These are phyloP conservation scores for Cercospora brassicicola DNA, from an alignment of 2,329 filamentous ascomycete genomes.

Conservation along the genomic window DNA sequence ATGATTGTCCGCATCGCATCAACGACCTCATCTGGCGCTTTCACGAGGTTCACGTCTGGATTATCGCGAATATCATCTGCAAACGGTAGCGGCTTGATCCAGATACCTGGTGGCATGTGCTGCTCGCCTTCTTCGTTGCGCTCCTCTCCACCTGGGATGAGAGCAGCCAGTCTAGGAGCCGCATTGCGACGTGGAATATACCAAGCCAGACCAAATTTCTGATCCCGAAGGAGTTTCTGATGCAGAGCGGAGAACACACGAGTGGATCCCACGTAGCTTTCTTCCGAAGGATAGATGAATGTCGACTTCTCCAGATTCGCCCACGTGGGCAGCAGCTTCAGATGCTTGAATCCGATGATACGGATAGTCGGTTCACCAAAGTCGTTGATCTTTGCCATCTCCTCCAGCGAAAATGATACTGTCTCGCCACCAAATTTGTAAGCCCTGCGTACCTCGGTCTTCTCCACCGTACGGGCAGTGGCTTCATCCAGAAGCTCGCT, in stretches of 20 bases:
- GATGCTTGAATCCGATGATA: constrained; percentile 90
- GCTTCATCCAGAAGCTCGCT: constrained; percentile 77
- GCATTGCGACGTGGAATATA: constrained; percentile 80
- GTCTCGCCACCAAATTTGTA: constrained; percentile 95
- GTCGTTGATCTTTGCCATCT: constrained; percentile 72
- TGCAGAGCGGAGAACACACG: constrained; percentile 89
- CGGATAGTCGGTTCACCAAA: constrained; percentile 82
- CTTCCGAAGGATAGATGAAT: constrained; percentile 92
- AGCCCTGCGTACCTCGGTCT: constrained; percentile 80
- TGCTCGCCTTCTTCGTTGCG: constrained; percentile 67
- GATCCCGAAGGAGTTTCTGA: constrained; percentile 75
- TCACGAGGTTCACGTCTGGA: constrained; percentile 60
- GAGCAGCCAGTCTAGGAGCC: constrained; percentile 73
- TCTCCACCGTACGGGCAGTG: constrained; percentile 73
- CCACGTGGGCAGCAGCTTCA: constrained; percentile 74
- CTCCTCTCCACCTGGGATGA: constrained; percentile 72
- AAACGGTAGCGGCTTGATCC: constrained; percentile 84
- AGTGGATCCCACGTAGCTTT: constrained; percentile 84
- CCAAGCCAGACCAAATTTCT: constrained; percentile 87
- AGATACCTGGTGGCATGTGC: constrained; percentile 77
- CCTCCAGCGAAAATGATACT: constrained; percentile 80
- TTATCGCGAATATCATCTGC: constrained; percentile 81
- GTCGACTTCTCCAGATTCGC: constrained; percentile 80
- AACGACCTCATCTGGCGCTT: constrained; percentile 68
- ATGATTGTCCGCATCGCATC: constrained; percentile 81